Evolutionary conservation across 768 basidiomycete genomes (phyloP).

Genomic region (Lentinula aciculospora): DNA sequence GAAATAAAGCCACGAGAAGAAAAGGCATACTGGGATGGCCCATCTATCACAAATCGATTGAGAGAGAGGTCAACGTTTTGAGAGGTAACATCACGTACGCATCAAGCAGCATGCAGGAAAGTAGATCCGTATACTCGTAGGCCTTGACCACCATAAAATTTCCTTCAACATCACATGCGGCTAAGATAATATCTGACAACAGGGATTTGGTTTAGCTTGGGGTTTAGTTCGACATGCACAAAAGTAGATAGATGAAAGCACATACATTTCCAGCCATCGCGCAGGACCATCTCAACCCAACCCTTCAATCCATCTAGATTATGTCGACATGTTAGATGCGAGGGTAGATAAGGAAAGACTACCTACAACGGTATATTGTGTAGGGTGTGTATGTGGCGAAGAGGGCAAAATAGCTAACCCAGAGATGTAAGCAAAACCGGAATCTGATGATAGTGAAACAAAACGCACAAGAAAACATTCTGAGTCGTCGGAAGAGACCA

Average conservation of each 20-base stretch:
- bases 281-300: constrained; percentile 67
- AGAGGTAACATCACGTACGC: constrained; percentile 42
- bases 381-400: constrained; percentile 79
- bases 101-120: constrained; percentile 91
- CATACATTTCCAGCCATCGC: constrained; percentile 87
- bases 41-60: constrained; percentile 38
- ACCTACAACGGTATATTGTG: constrained; percentile 81
- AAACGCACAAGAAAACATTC: constrained; percentile 72
- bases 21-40: constrained; percentile 85
- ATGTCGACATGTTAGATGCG: background rate
- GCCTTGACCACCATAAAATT: constrained; percentile 88
- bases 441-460: background rate
- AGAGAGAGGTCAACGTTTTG: background rate
- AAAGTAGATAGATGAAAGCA: constrained; percentile 2
- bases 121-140: constrained; percentile 79
- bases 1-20: constrained; percentile 83
- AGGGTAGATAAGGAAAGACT: background rate
- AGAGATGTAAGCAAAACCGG: background rate
- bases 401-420: constrained; percentile 67
- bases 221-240: background rate
- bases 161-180: constrained; percentile 79
- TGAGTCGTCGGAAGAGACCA: constrained; percentile 80
- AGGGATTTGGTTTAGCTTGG: constrained; percentile 1
- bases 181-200: constrained; percentile 64
- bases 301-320: constrained; percentile 73